Conservation (phyloP, 2,329 filamentous ascomycete species). For the Fusarium poae region DNA sequence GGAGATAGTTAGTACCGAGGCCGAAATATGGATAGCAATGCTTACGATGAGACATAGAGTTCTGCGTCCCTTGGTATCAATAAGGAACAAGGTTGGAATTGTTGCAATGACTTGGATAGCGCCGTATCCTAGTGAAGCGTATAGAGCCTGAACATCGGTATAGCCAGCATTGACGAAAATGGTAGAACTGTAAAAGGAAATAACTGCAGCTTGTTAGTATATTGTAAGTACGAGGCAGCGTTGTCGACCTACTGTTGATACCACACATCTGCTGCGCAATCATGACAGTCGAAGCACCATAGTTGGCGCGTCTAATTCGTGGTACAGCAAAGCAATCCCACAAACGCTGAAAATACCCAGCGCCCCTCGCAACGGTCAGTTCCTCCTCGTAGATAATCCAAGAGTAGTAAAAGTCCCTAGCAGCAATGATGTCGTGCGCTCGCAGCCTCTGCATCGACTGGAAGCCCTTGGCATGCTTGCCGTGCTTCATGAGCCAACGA, state of each 20-base stretch:
- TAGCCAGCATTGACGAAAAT: conserved; percentile 28
- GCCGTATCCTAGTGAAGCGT: conserved; percentile 34
- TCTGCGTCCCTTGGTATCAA: conserved; percentile 32
- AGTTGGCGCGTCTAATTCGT: conserved; percentile 76
- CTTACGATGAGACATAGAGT: conserved; percentile 41
- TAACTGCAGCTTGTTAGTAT: conserved; percentile 34
- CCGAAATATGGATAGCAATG: accelerated
- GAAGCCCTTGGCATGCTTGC: conserved; percentile 69
- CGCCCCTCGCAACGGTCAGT: conserved; percentile 46
- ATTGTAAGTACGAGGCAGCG: accelerated
- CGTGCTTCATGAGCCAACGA: conserved; percentile 74
- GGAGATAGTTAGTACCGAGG: accelerated
- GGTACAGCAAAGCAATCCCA: conserved; percentile 74
- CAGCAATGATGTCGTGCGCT: conserved; percentile 65
- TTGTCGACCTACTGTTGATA: conserved; percentile 43
- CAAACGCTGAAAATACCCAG: conserved; percentile 51
- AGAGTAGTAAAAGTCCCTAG: conserved; percentile 67
- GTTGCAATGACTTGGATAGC: conserved; percentile 32
- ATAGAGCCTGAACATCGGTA: neutral
- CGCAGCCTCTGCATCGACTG: conserved; percentile 63
- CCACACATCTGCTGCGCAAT: conserved; percentile 70
- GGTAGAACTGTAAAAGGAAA: conserved; percentile 39
- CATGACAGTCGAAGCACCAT: conserved; percentile 84
- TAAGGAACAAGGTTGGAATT: conserved; percentile 27
- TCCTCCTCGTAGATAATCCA: conserved; percentile 57